Percentiles rank a stretch among this genome's conserved stretches.
phyloP scores from a whole-genome alignment of 2,329 filamentous ascomycete genomes.

The Metarhizium sp. region DNA sequence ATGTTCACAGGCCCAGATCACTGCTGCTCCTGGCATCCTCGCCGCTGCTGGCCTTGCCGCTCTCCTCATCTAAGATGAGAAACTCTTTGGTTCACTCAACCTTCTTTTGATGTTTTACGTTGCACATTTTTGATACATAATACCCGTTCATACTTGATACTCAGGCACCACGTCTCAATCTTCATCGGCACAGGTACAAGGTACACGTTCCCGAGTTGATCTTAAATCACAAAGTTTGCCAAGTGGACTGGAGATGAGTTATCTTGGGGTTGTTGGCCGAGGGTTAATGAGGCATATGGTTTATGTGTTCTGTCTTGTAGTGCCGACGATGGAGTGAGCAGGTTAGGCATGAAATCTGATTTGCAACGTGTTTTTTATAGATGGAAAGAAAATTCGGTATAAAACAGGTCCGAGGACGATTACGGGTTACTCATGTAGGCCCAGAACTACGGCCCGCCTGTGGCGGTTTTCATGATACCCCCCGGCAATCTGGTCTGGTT shows the following conservation, averaged over 20 bases:
- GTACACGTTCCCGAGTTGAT: constrained; percentile 14
- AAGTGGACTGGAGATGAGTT: constrained; percentile 19
- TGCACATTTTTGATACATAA: constrained; percentile 34
- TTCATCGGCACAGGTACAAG: constrained; percentile 10
- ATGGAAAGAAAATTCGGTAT: background rate
- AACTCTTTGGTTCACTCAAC: constrained; percentile 5
- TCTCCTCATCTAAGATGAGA: constrained; percentile 34
- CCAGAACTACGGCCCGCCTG: background rate
- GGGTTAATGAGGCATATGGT: constrained; percentile 25
- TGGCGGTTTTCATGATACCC: constrained; percentile 14
- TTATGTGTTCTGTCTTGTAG: constrained; percentile 24
- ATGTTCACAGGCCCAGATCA: constrained; percentile 26
- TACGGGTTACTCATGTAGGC: background rate
- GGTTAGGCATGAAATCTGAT: constrained; percentile 12
- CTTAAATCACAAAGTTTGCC: constrained; percentile 17
- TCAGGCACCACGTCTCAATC: constrained; percentile 15
- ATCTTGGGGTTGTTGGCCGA: constrained; percentile 16
- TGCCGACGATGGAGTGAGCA: constrained; percentile 21
- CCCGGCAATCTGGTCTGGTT: constrained; percentile 13
- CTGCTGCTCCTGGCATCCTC: constrained; percentile 37
- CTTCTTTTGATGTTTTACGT: constrained; percentile 16
- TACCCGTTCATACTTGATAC: constrained; percentile 26
- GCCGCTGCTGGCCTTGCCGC: constrained; percentile 40
- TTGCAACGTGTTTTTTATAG: constrained; percentile 5
- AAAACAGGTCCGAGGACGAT: background rate